These are phyloP conservation scores for Rosa lucieae DNA, from an alignment of 306 rosid species.

Conservation along the genomic window DNA sequence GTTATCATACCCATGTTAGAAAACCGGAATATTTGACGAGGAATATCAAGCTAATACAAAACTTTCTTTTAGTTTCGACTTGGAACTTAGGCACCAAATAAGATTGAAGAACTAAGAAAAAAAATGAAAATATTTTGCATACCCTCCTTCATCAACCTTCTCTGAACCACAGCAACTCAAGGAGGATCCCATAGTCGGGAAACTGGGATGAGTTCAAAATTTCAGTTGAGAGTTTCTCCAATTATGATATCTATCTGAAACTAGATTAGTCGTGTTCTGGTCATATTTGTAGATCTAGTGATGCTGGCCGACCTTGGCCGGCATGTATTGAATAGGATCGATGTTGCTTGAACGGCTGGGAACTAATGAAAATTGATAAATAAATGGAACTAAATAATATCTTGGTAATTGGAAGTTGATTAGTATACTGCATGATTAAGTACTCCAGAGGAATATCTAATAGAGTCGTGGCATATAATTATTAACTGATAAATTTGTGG, in stretches of 20 bases:
- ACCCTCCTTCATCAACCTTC: constrained; percentile 66
- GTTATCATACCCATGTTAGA: neutral
- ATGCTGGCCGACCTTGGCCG: constrained; percentile 72
- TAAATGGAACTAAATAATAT: neutral
- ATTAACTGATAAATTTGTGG: constrained; percentile 5
- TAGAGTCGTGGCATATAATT: neutral
- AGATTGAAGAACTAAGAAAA: neutral
- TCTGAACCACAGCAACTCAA: constrained; percentile 66
- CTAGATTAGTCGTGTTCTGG: neutral
- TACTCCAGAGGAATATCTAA: neutral
- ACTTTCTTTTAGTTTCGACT: neutral
- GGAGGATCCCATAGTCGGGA: constrained; percentile 59
- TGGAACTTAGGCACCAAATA: neutral
- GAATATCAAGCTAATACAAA: neutral
- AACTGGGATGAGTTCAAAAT: constrained; percentile 1
- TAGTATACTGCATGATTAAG: neutral
- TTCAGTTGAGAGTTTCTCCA: constrained; percentile 2
- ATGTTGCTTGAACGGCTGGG: constrained; percentile 20
- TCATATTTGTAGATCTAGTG: constrained; percentile 19
- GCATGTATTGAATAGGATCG: constrained; percentile 34
- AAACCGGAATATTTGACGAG: neutral
- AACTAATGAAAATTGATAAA: neutral
- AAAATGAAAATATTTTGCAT: constrained; percentile 8
- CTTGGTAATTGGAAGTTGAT: neutral
- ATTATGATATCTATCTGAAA: neutral